These are phyloP conservation scores for Nakazawaea wyomingensis DNA, from an alignment of 805 yeast species.

Conservation along the genomic window DNA sequence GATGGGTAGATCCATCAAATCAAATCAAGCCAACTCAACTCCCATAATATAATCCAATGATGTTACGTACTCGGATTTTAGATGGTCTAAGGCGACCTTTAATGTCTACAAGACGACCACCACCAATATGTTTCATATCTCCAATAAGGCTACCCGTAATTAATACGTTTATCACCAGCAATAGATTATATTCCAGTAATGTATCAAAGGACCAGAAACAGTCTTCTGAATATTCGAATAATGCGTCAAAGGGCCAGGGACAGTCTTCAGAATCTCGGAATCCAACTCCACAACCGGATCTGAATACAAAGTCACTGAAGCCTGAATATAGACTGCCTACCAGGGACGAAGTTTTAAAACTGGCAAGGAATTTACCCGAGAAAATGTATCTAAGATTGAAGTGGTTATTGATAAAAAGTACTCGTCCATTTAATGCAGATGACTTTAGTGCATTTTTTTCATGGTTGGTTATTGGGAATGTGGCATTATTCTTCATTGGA, in stretches of 20 bases:
- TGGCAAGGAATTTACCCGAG: constrained; percentile 13
- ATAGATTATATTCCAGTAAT: not conserved
- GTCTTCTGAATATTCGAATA: not conserved
- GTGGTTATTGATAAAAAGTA: constrained; percentile 72
- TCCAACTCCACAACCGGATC: not conserved
- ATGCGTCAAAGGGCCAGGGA: not conserved
- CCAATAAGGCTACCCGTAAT: not conserved
- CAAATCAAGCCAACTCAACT: too few species aligned
- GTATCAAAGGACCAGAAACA: not conserved
- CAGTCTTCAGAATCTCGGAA: not conserved
- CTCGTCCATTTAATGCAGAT: constrained; percentile 86
- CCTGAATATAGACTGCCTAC: constrained; percentile 5
- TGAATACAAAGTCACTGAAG: not conserved
- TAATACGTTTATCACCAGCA: not conserved
- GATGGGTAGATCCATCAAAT: too few species aligned
- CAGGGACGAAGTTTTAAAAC: constrained; percentile 13
- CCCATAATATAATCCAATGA: not conserved
- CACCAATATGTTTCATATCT: not conserved
- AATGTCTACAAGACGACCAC: not conserved
- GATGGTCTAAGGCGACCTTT: not conserved
- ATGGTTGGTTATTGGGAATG: constrained; percentile 88
- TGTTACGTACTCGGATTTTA: not conserved
- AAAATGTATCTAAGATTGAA: constrained; percentile 35
- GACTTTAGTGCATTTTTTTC: constrained; percentile 87
- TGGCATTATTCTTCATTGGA: constrained; percentile 70